Percentiles rank a stretch among this genome's conserved stretches.
phyloP scores from a whole-genome alignment of 2,329 filamentous ascomycete genomes.

The Gnomoniopsis smithogilvyi region DNA sequence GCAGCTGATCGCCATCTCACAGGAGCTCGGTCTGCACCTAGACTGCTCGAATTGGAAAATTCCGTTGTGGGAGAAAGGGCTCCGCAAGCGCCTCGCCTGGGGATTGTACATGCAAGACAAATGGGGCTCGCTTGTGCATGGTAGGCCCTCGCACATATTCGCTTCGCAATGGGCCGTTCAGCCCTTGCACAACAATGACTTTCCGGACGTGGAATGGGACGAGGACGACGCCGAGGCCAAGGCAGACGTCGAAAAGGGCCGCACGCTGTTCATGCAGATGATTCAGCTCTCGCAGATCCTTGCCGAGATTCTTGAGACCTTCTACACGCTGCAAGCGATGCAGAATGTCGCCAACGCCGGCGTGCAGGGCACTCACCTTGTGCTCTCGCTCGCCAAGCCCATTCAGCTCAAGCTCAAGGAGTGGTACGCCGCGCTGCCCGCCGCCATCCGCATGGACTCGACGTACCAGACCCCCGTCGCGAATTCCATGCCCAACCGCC shows the following conservation, averaged over 20 bases:
- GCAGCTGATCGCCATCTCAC: constrained; percentile 53
- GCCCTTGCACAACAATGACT: constrained; percentile 62
- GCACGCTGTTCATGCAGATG: constrained; percentile 71
- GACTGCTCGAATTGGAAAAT: constrained; percentile 62
- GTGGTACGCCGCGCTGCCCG: constrained; percentile 72
- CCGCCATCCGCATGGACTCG: constrained; percentile 62
- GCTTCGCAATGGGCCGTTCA: constrained; percentile 73
- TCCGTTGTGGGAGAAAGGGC: constrained; percentile 59
- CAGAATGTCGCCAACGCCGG: constrained; percentile 65
- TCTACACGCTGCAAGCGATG: constrained; percentile 77
- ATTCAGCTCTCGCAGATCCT: constrained; percentile 72
- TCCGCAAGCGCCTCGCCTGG: constrained; percentile 61
- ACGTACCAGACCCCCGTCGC: constrained; percentile 38
- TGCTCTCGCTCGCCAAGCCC: constrained; percentile 73
- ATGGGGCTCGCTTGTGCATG: constrained; percentile 83
- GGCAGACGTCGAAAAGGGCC: constrained; percentile 63
- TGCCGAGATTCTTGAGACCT: constrained; percentile 76
- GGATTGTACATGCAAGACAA: constrained; percentile 63
- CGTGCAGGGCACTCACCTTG: constrained; percentile 66
- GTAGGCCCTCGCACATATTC: constrained; percentile 75
- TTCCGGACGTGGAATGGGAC: constrained; percentile 68
- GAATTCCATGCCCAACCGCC: constrained; percentile 38
- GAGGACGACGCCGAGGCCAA: constrained; percentile 60
- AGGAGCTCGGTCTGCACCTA: constrained; percentile 57
- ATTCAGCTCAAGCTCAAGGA: constrained; percentile 81